phyloP scores from a whole-genome alignment of 2,329 filamentous ascomycete species.

The Boeremia exigua region DNA sequence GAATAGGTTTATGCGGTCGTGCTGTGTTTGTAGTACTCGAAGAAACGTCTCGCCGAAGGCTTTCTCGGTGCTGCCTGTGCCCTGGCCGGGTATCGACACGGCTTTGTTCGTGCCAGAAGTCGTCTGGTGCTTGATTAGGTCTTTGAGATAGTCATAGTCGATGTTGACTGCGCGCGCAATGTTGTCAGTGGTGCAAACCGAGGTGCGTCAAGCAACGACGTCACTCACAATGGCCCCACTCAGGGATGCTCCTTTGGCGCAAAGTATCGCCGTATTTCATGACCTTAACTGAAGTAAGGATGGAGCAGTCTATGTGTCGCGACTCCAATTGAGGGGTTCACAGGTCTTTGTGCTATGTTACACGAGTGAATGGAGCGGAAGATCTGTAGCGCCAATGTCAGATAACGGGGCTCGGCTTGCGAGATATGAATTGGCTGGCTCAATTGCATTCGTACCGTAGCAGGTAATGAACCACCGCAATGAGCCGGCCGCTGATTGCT shows the following conservation, averaged over 20 bases:
- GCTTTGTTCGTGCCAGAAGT: conserved; percentile 72
- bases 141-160: conserved; percentile 87
- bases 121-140: conserved; percentile 82
- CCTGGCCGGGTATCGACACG: conserved; percentile 75
- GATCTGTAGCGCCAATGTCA: conserved; percentile 10
- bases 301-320: conserved; percentile 4
- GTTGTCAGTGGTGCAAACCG: conserved; percentile 20
- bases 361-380: conserved; percentile 11
- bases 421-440: conserved; percentile 11
- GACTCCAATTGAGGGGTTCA: conserved; percentile 12
- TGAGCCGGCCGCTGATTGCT: conserved; percentile 2
- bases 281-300: conserved; percentile 22
- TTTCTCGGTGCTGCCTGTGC: conserved; percentile 57
- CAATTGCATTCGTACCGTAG: conserved; percentile 8
- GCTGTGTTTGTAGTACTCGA: conserved; percentile 72
- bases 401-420: conserved; percentile 9
- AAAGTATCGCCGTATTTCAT: conserved; percentile 83
- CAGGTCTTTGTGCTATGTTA: conserved; percentile 20
- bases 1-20: conserved; percentile 79
- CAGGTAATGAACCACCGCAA: conserved; percentile 6
- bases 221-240: conserved; percentile 76
- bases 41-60: conserved; percentile 77
- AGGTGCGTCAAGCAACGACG: background rate
- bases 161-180: conserved; percentile 70
- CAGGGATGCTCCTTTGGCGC: conserved; percentile 76